Percentiles rank a stretch among this genome's conserved stretches.
phyloP scores from a whole-genome alignment of 495 filamentous ascomycete genomes.

The Pyrenopolyporus hunteri region DNA sequence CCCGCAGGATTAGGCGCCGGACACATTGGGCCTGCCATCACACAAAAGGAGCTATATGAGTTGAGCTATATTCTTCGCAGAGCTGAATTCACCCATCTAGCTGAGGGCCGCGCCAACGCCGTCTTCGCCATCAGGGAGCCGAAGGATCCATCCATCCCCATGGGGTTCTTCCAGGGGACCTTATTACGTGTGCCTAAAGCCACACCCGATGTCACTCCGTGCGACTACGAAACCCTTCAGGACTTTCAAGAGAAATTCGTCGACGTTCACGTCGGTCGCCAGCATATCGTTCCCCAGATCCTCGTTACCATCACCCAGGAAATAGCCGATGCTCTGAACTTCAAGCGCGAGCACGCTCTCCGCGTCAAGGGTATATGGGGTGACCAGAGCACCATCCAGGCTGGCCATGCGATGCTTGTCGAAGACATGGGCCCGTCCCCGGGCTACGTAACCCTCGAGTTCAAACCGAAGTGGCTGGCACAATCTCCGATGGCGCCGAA shows the following conservation, averaged over 20 bases:
- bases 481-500: slow-evolving; percentile 80
- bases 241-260: slow-evolving; percentile 64
- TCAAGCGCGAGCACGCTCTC: slow-evolving; percentile 30
- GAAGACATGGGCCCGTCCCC: slow-evolving; percentile 72
- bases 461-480: slow-evolving; percentile 94
- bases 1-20: slow-evolving; percentile 27
- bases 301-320: slow-evolving; percentile 59
- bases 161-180: slow-evolving; percentile 51
- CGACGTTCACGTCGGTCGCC: slow-evolving; percentile 60
- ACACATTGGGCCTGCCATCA: slow-evolving; percentile 5
- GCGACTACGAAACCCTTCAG: slow-evolving; percentile 60
- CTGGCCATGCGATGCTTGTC: slow-evolving; percentile 73
- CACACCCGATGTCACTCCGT: slow-evolving; percentile 53
- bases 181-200: slow-evolving; percentile 72
- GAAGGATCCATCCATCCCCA: slow-evolving; percentile 21
- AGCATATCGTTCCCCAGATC: slow-evolving; percentile 65
- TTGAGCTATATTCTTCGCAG: slow-evolving; percentile 29
- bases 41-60: slow-evolving; percentile 24
- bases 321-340: slow-evolving; percentile 45
- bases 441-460: slow-evolving; percentile 65
- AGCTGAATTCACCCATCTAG: slow-evolving; percentile 45
- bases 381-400: slow-evolving; percentile 61
- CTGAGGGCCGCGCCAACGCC: slow-evolving; percentile 74
- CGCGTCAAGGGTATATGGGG: slow-evolving; percentile 23
- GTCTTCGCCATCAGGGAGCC: slow-evolving; percentile 65